Conservation (phyloP, 2,329 filamentous ascomycete genomes). For the Diplodia mutila region DNA sequence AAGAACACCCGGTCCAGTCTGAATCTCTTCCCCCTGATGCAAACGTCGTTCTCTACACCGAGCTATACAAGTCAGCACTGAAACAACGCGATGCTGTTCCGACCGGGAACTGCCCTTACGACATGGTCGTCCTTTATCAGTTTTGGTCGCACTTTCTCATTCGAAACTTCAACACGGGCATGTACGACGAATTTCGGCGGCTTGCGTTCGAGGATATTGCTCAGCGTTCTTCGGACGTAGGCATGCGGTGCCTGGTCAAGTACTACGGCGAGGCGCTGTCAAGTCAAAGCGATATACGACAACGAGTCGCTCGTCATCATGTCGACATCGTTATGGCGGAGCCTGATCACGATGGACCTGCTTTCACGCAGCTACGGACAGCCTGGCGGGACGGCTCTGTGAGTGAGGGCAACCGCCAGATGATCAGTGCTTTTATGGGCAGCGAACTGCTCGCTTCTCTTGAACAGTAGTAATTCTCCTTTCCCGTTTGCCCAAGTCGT, state of each 20-base stretch:
- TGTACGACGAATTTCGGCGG: slow-evolving; percentile 75
- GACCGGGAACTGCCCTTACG: slow-evolving; percentile 53
- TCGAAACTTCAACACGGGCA: slow-evolving; percentile 72
- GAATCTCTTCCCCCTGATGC: slow-evolving; percentile 48
- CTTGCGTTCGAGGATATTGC: slow-evolving; percentile 67
- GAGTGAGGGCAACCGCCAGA: slow-evolving; percentile 61
- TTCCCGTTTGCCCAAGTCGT: neutral
- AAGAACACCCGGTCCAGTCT: slow-evolving; percentile 46
- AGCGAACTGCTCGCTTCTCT: slow-evolving; percentile 56
- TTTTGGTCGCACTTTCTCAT: slow-evolving; percentile 77
- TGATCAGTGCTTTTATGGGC: slow-evolving; percentile 58
- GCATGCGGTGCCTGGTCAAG: slow-evolving; percentile 65
- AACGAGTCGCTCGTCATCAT: slow-evolving; percentile 59
- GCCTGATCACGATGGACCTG: slow-evolving; percentile 45
- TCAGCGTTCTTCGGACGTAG: slow-evolving; percentile 56
- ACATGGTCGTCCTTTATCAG: slow-evolving; percentile 70
- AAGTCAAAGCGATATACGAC: slow-evolving; percentile 55
- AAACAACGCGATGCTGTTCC: slow-evolving; percentile 52
- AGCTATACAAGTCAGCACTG: slow-evolving; percentile 55
- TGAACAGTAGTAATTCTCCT: slow-evolving; percentile 40
- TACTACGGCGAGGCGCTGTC: slow-evolving; percentile 66
- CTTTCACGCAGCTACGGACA: slow-evolving; percentile 56
- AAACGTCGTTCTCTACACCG: slow-evolving; percentile 53
- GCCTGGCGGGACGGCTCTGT: slow-evolving; percentile 59
- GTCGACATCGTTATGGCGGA: slow-evolving; percentile 58